phyloP scores from a whole-genome alignment of 2,329 filamentous ascomycete genomes.

The Calonectria ilicicola region DNA sequence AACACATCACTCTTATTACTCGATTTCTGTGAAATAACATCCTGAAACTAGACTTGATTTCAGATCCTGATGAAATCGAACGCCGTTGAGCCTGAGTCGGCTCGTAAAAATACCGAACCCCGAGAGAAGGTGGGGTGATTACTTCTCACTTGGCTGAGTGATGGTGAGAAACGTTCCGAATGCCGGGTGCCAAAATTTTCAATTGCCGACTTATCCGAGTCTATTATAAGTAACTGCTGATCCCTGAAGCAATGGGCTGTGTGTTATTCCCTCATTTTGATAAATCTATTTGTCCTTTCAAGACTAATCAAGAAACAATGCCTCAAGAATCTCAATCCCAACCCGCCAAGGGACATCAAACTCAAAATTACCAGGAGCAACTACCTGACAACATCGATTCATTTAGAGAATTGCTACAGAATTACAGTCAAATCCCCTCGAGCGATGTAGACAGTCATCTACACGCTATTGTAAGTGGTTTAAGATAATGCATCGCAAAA shows the following conservation, averaged over 20 bases:
- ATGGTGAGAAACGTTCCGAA: neutral
- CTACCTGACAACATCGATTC: neutral
- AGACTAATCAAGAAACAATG: neutral
- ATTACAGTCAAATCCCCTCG: neutral
- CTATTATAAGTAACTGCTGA: neutral
- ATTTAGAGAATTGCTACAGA: neutral
- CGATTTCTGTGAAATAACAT: too few species aligned
- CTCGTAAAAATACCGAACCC: neutral
- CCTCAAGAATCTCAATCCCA: neutral
- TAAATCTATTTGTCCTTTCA: neutral
- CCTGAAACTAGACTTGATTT: too few species aligned
- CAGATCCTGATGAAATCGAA: too few species aligned
- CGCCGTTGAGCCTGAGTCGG: neutral
- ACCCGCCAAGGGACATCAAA: neutral
- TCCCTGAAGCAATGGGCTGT: neutral
- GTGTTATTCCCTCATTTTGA: neutral
- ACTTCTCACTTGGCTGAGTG: neutral
- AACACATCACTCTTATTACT: too few species aligned
- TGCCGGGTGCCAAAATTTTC: neutral
- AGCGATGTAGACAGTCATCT: conserved; percentile 3
- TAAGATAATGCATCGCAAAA: too few species aligned
- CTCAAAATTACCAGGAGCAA: neutral
- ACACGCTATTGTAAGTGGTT: neutral
- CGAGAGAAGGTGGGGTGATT: neutral
- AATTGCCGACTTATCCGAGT: neutral